Base-by-base conservation (phyloP, 164 flowering plant species). In the Nymphaea thermarum region DNA sequence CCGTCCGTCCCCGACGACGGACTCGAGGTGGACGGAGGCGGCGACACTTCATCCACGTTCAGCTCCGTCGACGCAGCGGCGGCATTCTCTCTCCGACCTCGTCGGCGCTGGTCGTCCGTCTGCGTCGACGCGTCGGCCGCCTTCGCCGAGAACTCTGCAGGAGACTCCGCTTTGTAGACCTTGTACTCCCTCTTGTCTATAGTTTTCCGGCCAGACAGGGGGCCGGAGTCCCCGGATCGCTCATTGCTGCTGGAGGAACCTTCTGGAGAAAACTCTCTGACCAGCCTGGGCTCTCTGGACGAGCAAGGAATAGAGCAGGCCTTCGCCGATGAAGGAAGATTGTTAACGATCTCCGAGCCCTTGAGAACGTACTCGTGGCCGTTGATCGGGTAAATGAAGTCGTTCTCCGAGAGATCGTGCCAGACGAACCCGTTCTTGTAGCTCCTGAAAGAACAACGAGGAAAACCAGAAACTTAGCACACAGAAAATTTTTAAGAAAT, bases 341-440 rank as follows among this genome's bases (percentile, higher is more conserved):
- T 10, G 8, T 51, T 51, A 3, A 82, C 76, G 65, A 91, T 80
- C 83, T 90, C 94, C 2, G 99, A 91, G 44, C 98, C 99, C 67
- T 94, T 94, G 71, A 94, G 96, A 42, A 94, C 85, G 79, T 94
- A 92, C 70, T 94, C 99, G 15, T 87, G 84, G 62, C 93, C 96
- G 67, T 90, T 88, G 0, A 85, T 82, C 4, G 98, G 99, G 72
- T 82, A 80, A 43, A 94, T 88, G 79, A 86, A 83, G 72, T 91
- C 99, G 69, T 83, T 75, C 59, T 90, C 98, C 4, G 81, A 65
- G 59, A 94, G 84, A 77, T 94, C 96, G 45, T 90, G 96, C 99
- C 99, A 91, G 36, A 94, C 98, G 71, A 88, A 94, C 57, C 96
- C 98, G 53, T 83, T 92, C 69, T 80, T 92, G 80, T 90, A 91